Evolutionary conservation across 2,329 filamentous ascomycete species (phyloP).

Genomic region (Cercospora sp.): DNA sequence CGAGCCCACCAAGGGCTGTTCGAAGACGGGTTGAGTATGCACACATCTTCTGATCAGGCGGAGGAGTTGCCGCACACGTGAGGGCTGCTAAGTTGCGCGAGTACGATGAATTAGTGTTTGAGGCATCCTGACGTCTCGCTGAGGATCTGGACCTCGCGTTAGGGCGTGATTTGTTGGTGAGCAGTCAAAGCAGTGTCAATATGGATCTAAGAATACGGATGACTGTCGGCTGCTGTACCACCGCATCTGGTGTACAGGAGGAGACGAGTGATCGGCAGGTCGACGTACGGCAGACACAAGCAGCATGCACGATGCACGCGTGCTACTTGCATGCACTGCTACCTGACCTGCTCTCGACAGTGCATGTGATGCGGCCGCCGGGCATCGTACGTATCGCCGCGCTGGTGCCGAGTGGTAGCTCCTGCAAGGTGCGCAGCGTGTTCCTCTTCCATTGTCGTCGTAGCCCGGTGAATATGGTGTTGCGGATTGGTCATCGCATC

Average conservation of each 20-base stretch:
- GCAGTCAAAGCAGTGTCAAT: background rate
- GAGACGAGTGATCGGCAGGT: background rate
- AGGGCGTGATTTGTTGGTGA: background rate
- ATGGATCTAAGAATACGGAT: background rate
- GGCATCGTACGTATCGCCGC: background rate
- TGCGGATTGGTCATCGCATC: background rate
- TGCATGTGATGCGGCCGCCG: slow-evolving; percentile 1
- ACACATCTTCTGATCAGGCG: background rate
- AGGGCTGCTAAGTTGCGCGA: background rate
- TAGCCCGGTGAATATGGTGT: background rate
- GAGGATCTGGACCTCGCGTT: background rate
- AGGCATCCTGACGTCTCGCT: background rate
- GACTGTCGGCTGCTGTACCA: background rate
- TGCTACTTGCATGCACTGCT: slow-evolving; percentile 13
- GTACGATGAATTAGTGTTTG: background rate
- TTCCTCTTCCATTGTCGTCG: background rate
- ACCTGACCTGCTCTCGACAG: background rate
- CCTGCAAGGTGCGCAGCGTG: background rate
- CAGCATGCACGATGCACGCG: slow-evolving; percentile 4
- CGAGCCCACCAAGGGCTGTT: background rate
- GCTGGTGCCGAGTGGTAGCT: background rate
- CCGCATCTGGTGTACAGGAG: background rate
- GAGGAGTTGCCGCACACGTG: background rate
- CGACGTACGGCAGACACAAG: background rate
- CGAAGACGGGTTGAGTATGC: background rate